A percentile compares a stretch with the other conserved stretches of the same genome.
phyloP scores from a whole-genome alignment of 371 early-diverging fungal genomes.

The Rhizopus delemar region DNA sequence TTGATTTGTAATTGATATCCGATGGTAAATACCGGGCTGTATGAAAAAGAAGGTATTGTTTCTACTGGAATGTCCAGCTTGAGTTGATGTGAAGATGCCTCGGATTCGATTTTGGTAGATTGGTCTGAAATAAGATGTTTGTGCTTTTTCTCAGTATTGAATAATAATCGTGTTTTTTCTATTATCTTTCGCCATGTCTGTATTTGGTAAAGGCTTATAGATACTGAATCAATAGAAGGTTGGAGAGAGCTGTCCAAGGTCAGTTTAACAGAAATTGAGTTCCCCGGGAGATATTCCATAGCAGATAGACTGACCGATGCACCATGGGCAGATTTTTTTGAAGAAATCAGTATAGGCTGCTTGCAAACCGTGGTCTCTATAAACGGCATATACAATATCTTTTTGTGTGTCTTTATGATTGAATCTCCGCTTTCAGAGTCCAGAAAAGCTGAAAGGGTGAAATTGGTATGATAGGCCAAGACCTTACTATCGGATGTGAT shows the following conservation, averaged over 20 bases:
- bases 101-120: not conserved
- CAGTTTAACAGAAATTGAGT: slow-evolving; percentile 2
- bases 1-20: slow-evolving; percentile 11
- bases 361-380: slow-evolving; percentile 21
- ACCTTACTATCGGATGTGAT: slow-evolving; percentile 8
- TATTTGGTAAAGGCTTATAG: slow-evolving; percentile 8
- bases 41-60: slow-evolving; percentile 17
- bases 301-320: not conserved
- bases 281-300: slow-evolving; percentile 15
- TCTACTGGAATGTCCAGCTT: slow-evolving; percentile 1
- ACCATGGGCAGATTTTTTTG: not conserved
- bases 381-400: slow-evolving; percentile 18
- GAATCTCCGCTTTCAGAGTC: slow-evolving; percentile 5
- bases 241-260: not conserved
- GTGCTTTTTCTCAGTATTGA: not conserved
- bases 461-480: slow-evolving; percentile 13
- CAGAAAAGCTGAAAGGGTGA: slow-evolving; percentile 14
- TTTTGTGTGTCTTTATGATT: slow-evolving; percentile 3
- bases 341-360: slow-evolving; percentile 4
- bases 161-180: not conserved
- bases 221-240: slow-evolving; percentile 3
- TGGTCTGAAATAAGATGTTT: not conserved
- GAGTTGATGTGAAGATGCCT: not conserved
- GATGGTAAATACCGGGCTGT: slow-evolving; percentile 14
- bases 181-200: slow-evolving; percentile 15